Percentiles rank a stretch among this genome's conserved stretches.
phyloP scores from a whole-genome alignment of 208 protist species.

The Borovskyia barvae region DNA sequence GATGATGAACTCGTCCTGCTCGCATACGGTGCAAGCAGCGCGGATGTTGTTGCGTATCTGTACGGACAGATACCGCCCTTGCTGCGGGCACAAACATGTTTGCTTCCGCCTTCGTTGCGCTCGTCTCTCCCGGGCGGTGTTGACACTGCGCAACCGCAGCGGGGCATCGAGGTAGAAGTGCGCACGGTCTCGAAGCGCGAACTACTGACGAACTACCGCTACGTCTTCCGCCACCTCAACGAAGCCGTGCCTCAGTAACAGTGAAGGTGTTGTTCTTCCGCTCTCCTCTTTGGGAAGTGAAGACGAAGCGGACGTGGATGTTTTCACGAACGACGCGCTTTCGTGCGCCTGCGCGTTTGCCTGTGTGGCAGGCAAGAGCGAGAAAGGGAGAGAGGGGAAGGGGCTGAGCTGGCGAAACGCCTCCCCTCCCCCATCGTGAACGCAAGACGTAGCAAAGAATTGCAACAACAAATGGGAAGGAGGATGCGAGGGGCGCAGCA shows the following conservation, averaged over 20 bases:
- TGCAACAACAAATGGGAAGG: too few species aligned
- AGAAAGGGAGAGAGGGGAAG: not conserved
- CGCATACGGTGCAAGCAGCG: slow-evolving; percentile 32
- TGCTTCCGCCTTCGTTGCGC: not conserved
- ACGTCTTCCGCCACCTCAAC: slow-evolving; percentile 73
- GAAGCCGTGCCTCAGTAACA: slow-evolving; percentile 32
- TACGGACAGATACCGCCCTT: slow-evolving; percentile 30
- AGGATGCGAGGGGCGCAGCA: too few species aligned
- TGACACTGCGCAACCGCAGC: not conserved
- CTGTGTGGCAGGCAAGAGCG: too few species aligned
- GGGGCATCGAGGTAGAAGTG: slow-evolving; percentile 13
- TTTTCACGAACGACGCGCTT: too few species aligned
- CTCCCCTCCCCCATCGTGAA: too few species aligned
- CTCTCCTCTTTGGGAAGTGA: too few species aligned
- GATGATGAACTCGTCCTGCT: slow-evolving; percentile 69
- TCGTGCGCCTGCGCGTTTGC: too few species aligned
- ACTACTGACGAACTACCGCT: slow-evolving; percentile 53
- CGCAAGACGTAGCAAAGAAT: not conserved
- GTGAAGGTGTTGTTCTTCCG: not conserved
- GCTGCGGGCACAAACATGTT: slow-evolving; percentile 3
- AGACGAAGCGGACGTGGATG: too few species aligned
- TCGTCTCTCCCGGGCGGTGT: not conserved
- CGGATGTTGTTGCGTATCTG: slow-evolving; percentile 40
- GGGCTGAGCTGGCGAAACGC: not conserved
- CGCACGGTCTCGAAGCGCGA: slow-evolving; percentile 33